phyloP scores from a whole-genome alignment of 2,329 filamentous ascomycete genomes.

The Hymenoscyphus albidus region DNA sequence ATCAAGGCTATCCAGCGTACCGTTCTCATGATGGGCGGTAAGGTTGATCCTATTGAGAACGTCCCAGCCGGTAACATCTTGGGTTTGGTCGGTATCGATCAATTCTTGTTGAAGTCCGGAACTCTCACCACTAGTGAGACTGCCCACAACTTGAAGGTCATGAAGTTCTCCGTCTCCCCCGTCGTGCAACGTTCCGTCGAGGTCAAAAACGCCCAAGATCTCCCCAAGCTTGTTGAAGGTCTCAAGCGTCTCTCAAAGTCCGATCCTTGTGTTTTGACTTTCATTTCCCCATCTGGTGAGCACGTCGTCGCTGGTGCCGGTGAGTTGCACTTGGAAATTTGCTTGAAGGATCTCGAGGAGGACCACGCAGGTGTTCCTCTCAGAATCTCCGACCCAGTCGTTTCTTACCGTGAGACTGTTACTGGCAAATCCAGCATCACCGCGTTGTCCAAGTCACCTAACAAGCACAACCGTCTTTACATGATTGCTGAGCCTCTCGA shows the following conservation, averaged over 20 bases:
- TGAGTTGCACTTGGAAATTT: conserved; percentile 99
- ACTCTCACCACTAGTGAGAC: conserved; percentile 96
- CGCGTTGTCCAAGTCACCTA: conserved; percentile 98
- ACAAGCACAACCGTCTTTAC: conserved; percentile 99
- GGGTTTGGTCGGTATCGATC: conserved; percentile 97
- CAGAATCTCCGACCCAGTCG: conserved; percentile 95
- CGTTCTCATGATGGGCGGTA: conserved; percentile 99
- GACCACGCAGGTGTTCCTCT: conserved; percentile 99
- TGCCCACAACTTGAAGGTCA: conserved; percentile 99
- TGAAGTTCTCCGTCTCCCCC: conserved; percentile 99
- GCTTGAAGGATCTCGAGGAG: conserved; percentile 99
- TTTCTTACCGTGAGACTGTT: conserved; percentile 98
- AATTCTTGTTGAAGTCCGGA: conserved; percentile 99
- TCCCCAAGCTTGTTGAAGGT: conserved; percentile 99
- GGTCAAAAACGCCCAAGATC: conserved; percentile 99
- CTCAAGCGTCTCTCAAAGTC: conserved; percentile 99
- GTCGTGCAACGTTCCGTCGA: conserved; percentile 98
- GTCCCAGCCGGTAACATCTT: conserved; percentile 99
- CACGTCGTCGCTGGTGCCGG: conserved; percentile 98
- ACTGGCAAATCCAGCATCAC: conserved; percentile 81
- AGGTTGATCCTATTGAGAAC: conserved; percentile 98
- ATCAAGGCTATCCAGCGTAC: conserved; percentile 99
- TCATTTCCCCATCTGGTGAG: conserved; percentile 89
- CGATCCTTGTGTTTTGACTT: conserved; percentile 93
- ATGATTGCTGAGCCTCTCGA: conserved; percentile 85